Percentiles rank a stretch among this genome's conserved stretches.
These are phyloP conservation scores for Penicillium herquei DNA, from an alignment of 495 filamentous ascomycete species.

Conservation along the genomic window DNA sequence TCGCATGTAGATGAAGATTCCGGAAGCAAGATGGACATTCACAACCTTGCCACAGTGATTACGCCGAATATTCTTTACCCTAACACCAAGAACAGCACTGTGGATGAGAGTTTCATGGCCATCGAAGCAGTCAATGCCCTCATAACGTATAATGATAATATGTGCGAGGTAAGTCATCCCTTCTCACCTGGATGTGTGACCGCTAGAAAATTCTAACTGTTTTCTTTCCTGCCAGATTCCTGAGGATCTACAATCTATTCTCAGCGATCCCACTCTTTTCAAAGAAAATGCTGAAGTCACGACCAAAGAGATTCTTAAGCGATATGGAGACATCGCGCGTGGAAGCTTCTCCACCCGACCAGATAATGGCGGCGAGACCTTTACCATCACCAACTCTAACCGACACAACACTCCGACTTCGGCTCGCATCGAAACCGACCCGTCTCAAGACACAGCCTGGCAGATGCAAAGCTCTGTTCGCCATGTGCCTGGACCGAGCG, in stretches of 20 bases:
- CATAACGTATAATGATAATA: slow-evolving; percentile 89
- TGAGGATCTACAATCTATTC: slow-evolving; percentile 80
- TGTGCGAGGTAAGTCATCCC: slow-evolving; percentile 79
- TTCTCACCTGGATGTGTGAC: slow-evolving; percentile 4
- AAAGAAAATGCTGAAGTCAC: slow-evolving; percentile 81
- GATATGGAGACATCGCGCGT: slow-evolving; percentile 73
- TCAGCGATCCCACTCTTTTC: slow-evolving; percentile 80
- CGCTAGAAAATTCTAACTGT: background rate
- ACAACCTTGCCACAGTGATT: slow-evolving; percentile 98
- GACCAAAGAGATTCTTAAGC: slow-evolving; percentile 92
- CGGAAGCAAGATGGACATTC: slow-evolving; percentile 98
- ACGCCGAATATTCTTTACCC: slow-evolving; percentile 92
- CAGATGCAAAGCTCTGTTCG: slow-evolving; percentile 79
- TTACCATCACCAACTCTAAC: slow-evolving; percentile 40
- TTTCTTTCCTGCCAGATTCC: slow-evolving; percentile 63
- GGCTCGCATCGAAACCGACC: slow-evolving; percentile 75
- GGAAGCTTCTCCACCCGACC: slow-evolving; percentile 56
- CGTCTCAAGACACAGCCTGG: slow-evolving; percentile 66
- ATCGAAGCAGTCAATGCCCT: slow-evolving; percentile 89
- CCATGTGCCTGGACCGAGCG: slow-evolving; percentile 65
- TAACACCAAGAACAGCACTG: slow-evolving; percentile 62
- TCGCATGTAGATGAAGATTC: slow-evolving; percentile 88
- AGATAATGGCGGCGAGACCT: slow-evolving; percentile 57
- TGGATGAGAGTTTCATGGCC: slow-evolving; percentile 82
- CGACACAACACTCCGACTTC: slow-evolving; percentile 42